Evolutionary conservation across 148 eudicot genomes (phyloP).

Genomic region (Diospyros lotus): DNA sequence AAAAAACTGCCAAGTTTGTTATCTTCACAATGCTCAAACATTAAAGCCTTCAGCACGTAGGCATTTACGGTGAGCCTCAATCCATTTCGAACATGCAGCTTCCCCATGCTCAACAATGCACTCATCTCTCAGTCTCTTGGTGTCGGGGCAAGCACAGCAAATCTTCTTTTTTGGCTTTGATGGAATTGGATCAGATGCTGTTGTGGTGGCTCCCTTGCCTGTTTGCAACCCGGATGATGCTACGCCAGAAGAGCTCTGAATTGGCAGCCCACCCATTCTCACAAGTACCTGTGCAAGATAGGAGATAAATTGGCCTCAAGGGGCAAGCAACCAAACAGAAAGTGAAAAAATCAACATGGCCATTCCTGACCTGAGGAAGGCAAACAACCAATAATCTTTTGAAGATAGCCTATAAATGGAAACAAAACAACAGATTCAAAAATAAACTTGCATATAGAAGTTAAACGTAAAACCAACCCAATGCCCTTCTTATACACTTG

Average conservation of each 20-base stretch:
- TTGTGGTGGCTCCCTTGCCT: constrained; percentile 19
- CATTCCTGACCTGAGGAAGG: no score
- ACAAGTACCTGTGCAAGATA: neutral
- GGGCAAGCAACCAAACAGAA: no score
- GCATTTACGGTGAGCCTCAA: constrained; percentile 78
- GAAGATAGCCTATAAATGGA: no score
- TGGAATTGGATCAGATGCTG: constrained; percentile 27
- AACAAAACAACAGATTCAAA: no score
- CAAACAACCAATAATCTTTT: no score
- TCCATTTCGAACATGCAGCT: constrained; percentile 73
- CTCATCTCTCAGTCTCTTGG: constrained; percentile 84
- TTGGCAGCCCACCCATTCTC: constrained; percentile 36
- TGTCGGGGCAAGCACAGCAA: constrained; percentile 90
- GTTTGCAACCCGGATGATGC: constrained; percentile 15
- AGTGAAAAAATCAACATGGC: no score
- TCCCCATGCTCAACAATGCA: constrained; percentile 82
- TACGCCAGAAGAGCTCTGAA: constrained; percentile 8
- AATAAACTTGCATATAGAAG: no score
- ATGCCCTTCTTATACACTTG: no score
- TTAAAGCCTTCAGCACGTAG: constrained; percentile 92
- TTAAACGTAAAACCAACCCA: no score
- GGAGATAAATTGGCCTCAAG: no score
- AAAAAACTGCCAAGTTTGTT: no score
- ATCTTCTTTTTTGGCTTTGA: constrained; percentile 87
- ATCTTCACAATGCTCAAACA: constrained; percentile 27